Conservation (phyloP, 164 flowering plant species). For the Dillenia turbinata region DNA sequence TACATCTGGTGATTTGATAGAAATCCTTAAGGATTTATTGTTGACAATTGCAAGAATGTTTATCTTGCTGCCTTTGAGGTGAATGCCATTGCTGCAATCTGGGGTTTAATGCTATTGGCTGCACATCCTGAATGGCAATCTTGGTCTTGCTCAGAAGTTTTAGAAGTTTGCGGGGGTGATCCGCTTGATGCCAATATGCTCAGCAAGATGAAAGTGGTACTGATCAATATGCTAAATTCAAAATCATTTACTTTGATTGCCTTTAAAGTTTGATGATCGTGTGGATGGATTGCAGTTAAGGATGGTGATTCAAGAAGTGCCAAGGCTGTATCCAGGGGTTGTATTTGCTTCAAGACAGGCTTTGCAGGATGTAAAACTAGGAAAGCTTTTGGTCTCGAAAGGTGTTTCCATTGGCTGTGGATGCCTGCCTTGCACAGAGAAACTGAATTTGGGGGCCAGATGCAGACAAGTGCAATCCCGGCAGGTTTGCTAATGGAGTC, state of each 20-base stretch:
- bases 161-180: conserved; percentile 25
- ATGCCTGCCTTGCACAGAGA: conserved; percentile 9
- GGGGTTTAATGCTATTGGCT: conserved; percentile 48
- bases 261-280: neutral
- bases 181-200: conserved; percentile 31
- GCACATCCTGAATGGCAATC: conserved; percentile 51
- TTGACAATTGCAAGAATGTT: conserved; percentile 56
- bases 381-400: neutral
- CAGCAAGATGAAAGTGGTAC: conserved; percentile 37
- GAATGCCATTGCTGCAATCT: conserved; percentile 38
- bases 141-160: conserved; percentile 44
- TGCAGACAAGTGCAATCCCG: conserved; percentile 16
- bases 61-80: conserved; percentile 62
- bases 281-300: conserved; percentile 26
- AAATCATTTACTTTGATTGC: neutral
- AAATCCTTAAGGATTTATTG: conserved; percentile 42
- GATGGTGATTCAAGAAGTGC: conserved; percentile 51
- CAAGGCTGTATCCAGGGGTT: conserved; percentile 47
- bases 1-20: conserved; percentile 32
- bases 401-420: conserved; percentile 8
- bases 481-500: conserved; percentile 14
- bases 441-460: conserved; percentile 17
- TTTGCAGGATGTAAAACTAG: conserved; percentile 23
- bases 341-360: conserved; percentile 29
- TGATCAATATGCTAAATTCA: neutral